A percentile compares a stretch with the other conserved stretches of the same genome.
Conservation (phyloP, 1,284 basidiomycete genomes). For the Puccinia novopanici region DNA sequence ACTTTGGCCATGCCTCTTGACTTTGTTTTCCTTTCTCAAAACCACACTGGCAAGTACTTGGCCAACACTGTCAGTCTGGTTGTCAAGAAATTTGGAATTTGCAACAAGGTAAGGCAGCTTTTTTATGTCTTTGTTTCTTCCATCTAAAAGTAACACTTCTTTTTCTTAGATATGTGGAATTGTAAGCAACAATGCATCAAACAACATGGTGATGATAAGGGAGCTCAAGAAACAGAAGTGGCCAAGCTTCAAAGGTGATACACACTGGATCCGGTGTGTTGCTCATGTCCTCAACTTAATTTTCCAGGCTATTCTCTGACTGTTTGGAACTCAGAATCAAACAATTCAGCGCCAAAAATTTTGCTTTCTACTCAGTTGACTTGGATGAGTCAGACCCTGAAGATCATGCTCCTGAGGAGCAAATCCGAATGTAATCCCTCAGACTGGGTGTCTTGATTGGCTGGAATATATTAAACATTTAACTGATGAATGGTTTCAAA, state of each 20-base stretch:
- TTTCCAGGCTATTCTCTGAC: too few species aligned
- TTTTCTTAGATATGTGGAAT: conserved; percentile 17
- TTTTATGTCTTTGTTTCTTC: too few species aligned
- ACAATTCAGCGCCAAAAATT: too few species aligned
- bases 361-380: background rate
- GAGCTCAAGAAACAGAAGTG: background rate
- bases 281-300: background rate
- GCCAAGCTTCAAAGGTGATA: background rate
- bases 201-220: too few species aligned
- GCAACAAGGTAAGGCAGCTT: too few species aligned
- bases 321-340: background rate
- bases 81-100: too few species aligned
- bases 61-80: too few species aligned
- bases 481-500: background rate
- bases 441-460: background rate
- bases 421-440: background rate
- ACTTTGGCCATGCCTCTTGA: too few species aligned
- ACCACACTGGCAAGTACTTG: too few species aligned
- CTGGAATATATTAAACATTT: background rate
- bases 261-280: conserved; percentile 13
- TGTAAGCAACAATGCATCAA: background rate
- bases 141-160: too few species aligned
- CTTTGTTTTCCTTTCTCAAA: too few species aligned
- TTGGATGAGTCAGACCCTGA: too few species aligned
- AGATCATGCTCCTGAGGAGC: background rate